Evolutionary conservation across 177 flowering plant species (phyloP), one percentile per base, ranked within the genome.

Genomic region (Telopea speciosissima): DNA sequence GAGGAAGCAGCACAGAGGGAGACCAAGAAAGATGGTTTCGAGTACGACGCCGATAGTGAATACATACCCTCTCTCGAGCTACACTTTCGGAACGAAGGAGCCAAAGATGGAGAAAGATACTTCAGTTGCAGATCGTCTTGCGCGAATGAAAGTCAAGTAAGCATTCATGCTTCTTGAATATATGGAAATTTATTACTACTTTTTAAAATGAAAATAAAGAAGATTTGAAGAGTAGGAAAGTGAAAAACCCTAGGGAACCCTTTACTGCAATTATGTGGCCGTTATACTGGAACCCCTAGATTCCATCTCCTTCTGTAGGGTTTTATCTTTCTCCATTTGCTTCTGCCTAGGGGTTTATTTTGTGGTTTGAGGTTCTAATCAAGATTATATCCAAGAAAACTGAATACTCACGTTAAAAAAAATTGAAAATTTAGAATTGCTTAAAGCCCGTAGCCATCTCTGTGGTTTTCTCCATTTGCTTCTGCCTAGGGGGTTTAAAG

Each of bases 121-220:
- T 74, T 87, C 90, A 63, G 90, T 89, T 54, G 90, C 90, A 61
- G 93, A 89, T 73, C 90, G 91, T 23, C 93, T 89, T 61, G 91
- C 93, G 72, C 89, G 91, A 44, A 89, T 87, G 93, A 89, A 86
- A 85, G 84, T 87, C 89, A 87, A 87, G 93, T 89, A 73, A 22
- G 68, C 31, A 3, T 52, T 52, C 58, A 52, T 58, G 54, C 54
- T 49, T 49, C 54, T 17, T 36, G 8, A 36, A 36, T 36, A 8
- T 36, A 36, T 36, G 40, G 40, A 36, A 36, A 36, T 31, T 31
- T 31, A 31, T 2, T 31, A 2, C 5, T 31, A 2, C 5, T 31
- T 31, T 31, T 31, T 31, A 28, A 28, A 28, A 28, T 2, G 31
- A 44, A 49, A 49, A 49, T 12, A 11, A 49, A 49, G 54, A 49